Evolutionary conservation across 208 protist species (phyloP).

Genomic region (Trypanosoma caninum): DNA sequence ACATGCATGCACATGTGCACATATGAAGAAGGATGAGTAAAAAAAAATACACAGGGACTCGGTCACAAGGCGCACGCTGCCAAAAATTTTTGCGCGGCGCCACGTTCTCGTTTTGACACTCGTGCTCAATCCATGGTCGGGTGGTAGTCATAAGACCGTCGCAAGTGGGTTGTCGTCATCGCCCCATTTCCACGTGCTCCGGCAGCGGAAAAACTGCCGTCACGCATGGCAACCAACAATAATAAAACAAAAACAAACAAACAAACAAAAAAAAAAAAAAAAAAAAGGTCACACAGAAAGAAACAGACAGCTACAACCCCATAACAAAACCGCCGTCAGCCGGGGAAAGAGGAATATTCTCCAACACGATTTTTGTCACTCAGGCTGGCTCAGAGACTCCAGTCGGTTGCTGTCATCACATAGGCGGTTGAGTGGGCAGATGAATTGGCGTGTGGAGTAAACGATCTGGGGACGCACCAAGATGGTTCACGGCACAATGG

Average conservation of each 20-base stretch:
- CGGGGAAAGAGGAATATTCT: constrained; percentile 29
- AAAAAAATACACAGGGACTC: constrained; percentile 14
- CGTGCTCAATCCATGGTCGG: constrained; percentile 54
- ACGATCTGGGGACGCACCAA: constrained; percentile 24
- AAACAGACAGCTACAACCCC: background rate
- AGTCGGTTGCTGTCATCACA: constrained; percentile 25
- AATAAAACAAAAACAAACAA: background rate
- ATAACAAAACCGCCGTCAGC: constrained; percentile 8
- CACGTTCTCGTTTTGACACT: constrained; percentile 42
- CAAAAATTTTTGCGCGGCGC: constrained; percentile 47
- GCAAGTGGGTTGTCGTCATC: constrained; percentile 42
- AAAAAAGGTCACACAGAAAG: background rate
- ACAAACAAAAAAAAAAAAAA: background rate
- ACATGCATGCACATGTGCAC: background rate
- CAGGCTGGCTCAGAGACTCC: constrained; percentile 20
- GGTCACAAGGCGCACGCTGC: constrained; percentile 44
- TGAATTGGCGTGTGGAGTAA: too few relatives aligned
- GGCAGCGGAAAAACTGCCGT: background rate
- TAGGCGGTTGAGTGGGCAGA: background rate
- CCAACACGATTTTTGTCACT: constrained; percentile 22
- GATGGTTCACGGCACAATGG: constrained; percentile 19
- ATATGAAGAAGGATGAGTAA: background rate
- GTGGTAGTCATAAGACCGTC: constrained; percentile 52
- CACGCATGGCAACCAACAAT: background rate
- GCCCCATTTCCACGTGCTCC: background rate